Base-by-base conservation (phyloP, 306 rosid genomes). In the Rubus idaeus region DNA sequence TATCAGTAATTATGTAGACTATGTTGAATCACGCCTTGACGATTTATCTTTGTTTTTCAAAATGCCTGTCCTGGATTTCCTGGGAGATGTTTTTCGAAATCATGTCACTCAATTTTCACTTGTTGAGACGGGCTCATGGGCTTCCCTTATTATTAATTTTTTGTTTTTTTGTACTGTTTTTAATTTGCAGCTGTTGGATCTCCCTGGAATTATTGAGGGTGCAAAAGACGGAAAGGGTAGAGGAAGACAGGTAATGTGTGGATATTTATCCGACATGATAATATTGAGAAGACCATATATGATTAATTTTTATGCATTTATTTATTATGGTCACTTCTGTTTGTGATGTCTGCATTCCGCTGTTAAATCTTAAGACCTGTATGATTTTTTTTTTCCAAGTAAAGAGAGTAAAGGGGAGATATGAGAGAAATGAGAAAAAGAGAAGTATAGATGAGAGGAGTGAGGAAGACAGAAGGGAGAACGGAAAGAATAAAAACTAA, bases 141-240 rank as follows among this genome's bases (percentile, higher is more conserved):
- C 13, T 30, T 55, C 62, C 50, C 2, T 10, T 57, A 39, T 42
- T 63, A 2, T 68, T 23, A 35, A 8, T 10, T 50, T 26, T 8
- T 35, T 10, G 0, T n/a, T 56, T 6, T 30, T 4, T 10, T 17
- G 0, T 23, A 42, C 51, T 71, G 45, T 72, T 44, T 81, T 75
- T 73, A 47, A 75, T 63, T 78, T 89, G 87, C 96, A 95, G 99
- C 88, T 95, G 83, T 85, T 95, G 88, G 97, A 95, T 88, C 97
- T 95, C 57, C 98, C 99, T 68, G 97, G 97, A 71, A 95, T 95
- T 87, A 95, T 95, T 69, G 97, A 95, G 88, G 97, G 99, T 82
- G 97, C 97, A 2, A 92, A 95, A 86, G 99, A 92, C 78, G 97
- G 99, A 70, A 95, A 95, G 86, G 99, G 97, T 61, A 89, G 99